phyloP scores from a whole-genome alignment of 805 yeast genomes.

The Kluyveromyces dobzhanskii region DNA sequence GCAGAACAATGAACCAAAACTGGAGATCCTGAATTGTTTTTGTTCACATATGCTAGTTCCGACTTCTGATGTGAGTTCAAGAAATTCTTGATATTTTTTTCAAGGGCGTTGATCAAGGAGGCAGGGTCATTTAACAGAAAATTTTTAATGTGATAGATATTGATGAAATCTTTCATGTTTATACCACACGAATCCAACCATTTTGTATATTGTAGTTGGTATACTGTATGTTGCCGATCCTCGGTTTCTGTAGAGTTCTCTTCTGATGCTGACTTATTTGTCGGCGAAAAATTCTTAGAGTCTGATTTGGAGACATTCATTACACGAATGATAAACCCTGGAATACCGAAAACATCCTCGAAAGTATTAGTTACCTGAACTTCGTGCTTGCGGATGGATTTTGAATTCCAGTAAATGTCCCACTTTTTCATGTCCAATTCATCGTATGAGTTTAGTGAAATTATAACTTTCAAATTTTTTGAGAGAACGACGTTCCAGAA shows the following conservation, averaged over 20 bases:
- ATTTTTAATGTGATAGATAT: slow-evolving; percentile 28
- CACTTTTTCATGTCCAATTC: slow-evolving; percentile 78
- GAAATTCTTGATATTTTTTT: slow-evolving; percentile 11
- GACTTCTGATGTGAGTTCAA: not conserved
- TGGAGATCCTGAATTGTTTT: slow-evolving; percentile 32
- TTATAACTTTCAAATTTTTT: slow-evolving; percentile 55
- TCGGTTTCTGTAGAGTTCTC: slow-evolving; percentile 14
- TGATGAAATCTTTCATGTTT: slow-evolving; percentile 29
- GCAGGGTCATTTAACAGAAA: slow-evolving; percentile 13
- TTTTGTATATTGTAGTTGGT: slow-evolving; percentile 64
- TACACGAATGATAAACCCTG: slow-evolving; percentile 29
- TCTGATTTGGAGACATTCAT: slow-evolving; percentile 17
- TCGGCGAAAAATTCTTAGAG: not conserved
- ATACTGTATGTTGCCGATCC: slow-evolving; percentile 33
- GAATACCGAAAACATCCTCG: slow-evolving; percentile 23
- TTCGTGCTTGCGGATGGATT: slow-evolving; percentile 24
- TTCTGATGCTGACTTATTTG: slow-evolving; percentile 1
- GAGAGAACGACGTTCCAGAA: slow-evolving; percentile 80
- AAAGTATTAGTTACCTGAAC: slow-evolving; percentile 30
- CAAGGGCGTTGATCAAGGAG: slow-evolving; percentile 10
- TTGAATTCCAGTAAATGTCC: slow-evolving; percentile 70
- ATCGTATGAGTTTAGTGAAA: slow-evolving; percentile 66
- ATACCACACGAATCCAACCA: slow-evolving; percentile 84
- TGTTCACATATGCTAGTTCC: not conserved
- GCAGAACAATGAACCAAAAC: slow-evolving; percentile 87